Conservation (phyloP, 2,329 filamentous ascomycete species). For the Penicillium sp. region DNA sequence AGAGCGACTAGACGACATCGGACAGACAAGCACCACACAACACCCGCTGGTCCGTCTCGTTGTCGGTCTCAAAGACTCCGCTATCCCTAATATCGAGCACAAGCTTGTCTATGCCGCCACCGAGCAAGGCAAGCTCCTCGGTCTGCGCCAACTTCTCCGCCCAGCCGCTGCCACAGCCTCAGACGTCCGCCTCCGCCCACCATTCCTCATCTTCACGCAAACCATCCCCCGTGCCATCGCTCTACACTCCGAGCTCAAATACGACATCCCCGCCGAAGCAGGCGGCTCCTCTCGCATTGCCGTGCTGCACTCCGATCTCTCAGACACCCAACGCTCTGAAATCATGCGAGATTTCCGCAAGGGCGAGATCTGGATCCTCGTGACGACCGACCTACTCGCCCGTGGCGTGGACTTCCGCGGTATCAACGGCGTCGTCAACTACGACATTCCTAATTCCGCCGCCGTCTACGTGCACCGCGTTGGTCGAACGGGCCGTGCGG, state of each 20-base stretch:
- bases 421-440: conserved; percentile 95
- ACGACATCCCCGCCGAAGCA: conserved; percentile 88
- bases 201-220: conserved; percentile 94
- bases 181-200: conserved; percentile 67
- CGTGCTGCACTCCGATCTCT: conserved; percentile 84
- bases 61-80: conserved; percentile 94
- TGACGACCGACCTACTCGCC: conserved; percentile 91
- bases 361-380: conserved; percentile 93
- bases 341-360: conserved; percentile 90
- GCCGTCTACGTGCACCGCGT: conserved; percentile 92
- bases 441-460: conserved; percentile 89
- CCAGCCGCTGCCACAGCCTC: conserved; percentile 61
- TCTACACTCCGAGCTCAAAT: conserved; percentile 84
- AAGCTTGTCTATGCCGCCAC: conserved; percentile 87
- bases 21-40: conserved; percentile 21
- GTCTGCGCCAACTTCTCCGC: conserved; percentile 83
- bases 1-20: conserved; percentile 46
- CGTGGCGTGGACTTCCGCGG: conserved; percentile 94
- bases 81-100: conserved; percentile 88
- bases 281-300: conserved; percentile 83
- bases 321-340: conserved; percentile 70
- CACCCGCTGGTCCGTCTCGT: conserved; percentile 74
- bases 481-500: conserved; percentile 85
- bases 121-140: conserved; percentile 90
- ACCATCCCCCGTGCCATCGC: conserved; percentile 89